These are phyloP conservation scores for Emmonsia crescens DNA, from an alignment of 2,329 filamentous ascomycete species.

Conservation along the genomic window DNA sequence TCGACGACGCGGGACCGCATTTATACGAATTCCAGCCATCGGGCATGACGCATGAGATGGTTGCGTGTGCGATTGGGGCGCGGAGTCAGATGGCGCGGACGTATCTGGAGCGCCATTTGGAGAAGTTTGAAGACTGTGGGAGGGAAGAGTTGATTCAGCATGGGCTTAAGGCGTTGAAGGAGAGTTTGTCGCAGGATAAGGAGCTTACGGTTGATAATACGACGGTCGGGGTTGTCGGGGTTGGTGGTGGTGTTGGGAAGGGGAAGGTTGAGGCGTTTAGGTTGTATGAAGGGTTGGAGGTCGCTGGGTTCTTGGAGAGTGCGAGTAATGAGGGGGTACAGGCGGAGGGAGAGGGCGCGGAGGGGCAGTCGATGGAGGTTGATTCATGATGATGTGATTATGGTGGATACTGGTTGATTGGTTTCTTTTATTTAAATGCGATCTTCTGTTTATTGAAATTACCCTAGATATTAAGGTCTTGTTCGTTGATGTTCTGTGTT, in stretches of 20 bases:
- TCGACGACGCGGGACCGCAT: conserved; percentile 88
- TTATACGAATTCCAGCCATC: conserved; percentile 97
- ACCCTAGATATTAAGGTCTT: conserved; percentile 1
- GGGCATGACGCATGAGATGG: conserved; percentile 94
- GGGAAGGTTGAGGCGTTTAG: conserved; percentile 65
- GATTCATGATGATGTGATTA: conserved; percentile 30
- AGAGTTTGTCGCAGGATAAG: conserved; percentile 93
- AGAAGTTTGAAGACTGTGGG: conserved; percentile 63
- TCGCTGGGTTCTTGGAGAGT: conserved; percentile 75
- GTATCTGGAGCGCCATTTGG: conserved; percentile 86
- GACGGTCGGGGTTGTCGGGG: conserved; percentile 73
- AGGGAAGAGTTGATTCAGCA: conserved; percentile 84
- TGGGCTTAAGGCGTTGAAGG: conserved; percentile 82
- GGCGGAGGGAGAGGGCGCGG: conserved; percentile 37
- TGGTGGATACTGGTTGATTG: not conserved
- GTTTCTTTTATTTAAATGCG: conserved; percentile 1
- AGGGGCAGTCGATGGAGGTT: conserved; percentile 45
- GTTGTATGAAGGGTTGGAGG: conserved; percentile 79
- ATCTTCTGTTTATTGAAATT: not conserved
- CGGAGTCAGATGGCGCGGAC: conserved; percentile 95
- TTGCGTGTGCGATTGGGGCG: conserved; percentile 90
- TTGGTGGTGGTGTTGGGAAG: conserved; percentile 44
- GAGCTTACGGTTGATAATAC: conserved; percentile 96
- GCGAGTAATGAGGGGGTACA: conserved; percentile 43
- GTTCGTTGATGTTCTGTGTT: not conserved